Conservation (phyloP, 495 filamentous ascomycete species). For the Schizothecium vesticola region DNA sequence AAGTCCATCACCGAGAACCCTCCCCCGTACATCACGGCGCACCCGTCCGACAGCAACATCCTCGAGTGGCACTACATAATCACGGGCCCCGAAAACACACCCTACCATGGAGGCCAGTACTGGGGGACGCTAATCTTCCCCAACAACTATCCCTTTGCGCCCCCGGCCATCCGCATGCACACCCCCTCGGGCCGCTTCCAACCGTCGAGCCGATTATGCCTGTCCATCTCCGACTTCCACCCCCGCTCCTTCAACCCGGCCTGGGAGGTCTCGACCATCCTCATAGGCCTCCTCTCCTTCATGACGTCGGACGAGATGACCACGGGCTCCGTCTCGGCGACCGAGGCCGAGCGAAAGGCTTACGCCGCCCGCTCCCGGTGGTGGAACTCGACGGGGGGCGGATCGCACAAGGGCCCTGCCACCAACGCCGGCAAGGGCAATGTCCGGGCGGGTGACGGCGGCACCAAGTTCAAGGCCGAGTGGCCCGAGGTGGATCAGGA, state of each 20-base stretch:
- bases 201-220: constrained; percentile 82
- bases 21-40: constrained; percentile 87
- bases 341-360: constrained; percentile 70
- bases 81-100: constrained; percentile 89
- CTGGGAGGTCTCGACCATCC: constrained; percentile 96
- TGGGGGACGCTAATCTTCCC: constrained; percentile 97
- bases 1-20: constrained; percentile 86
- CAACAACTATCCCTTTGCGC: constrained; percentile 93
- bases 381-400: constrained; percentile 97
- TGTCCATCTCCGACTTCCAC: constrained; percentile 95
- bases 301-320: constrained; percentile 99
- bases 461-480: constrained; percentile 79
- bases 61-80: constrained; percentile 99
- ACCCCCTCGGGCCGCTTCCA: constrained; percentile 95
- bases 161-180: constrained; percentile 97
- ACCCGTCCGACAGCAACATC: constrained; percentile 92
- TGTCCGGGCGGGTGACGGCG: constrained; percentile 76
- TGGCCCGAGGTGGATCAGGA: constrained; percentile 88
- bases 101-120: constrained; percentile 93
- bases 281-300: constrained; percentile 90
- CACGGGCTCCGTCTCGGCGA: constrained; percentile 80
- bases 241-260: constrained; percentile 97
- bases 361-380: constrained; percentile 75
- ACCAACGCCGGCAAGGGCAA: constrained; percentile 48
- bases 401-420: constrained; percentile 52